phyloP scores from a whole-genome alignment of 768 basidiomycete genomes.

The Hericium erinaceus region DNA sequence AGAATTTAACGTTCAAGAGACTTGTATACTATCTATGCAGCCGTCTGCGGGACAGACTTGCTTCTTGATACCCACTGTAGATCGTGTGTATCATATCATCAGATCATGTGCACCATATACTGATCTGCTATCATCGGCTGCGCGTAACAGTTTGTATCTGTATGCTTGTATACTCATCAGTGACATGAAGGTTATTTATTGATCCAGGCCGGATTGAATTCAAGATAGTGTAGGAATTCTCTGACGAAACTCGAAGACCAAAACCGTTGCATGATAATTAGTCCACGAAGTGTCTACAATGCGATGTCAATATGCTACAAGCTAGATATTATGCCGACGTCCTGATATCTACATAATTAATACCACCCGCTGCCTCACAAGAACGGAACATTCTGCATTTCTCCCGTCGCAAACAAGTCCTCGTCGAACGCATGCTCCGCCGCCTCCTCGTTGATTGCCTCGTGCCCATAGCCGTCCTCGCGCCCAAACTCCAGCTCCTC shows the following conservation, averaged over 20 bases:
- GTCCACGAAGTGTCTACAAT: neutral
- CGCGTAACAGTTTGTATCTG: no score
- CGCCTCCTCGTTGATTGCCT: slow-evolving; percentile 38
- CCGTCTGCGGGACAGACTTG: no score
- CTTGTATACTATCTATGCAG: no score
- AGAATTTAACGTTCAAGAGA: no score
- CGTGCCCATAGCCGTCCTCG: slow-evolving; percentile 14
- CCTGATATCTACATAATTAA: neutral
- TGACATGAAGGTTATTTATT: no score
- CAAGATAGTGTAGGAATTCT: neutral
- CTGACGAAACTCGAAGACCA: no score
- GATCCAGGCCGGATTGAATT: neutral
- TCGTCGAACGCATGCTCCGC: slow-evolving; percentile 73
- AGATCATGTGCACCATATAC: no score
- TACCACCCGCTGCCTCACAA: slow-evolving; percentile 25
- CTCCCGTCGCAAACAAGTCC: slow-evolving; percentile 68
- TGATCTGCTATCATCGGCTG: no score
- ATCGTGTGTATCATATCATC: no score
- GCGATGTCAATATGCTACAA: neutral
- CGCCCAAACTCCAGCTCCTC: slow-evolving; percentile 28
- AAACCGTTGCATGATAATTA: no score
- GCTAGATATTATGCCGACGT: neutral
- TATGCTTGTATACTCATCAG: no score
- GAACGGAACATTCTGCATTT: slow-evolving; percentile 75
- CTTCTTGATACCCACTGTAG: no score